A percentile compares a stretch with the other conserved stretches of the same genome.
Evolutionary conservation across 805 yeast genomes (phyloP).

Genomic region (Candida nanaspora): DNA sequence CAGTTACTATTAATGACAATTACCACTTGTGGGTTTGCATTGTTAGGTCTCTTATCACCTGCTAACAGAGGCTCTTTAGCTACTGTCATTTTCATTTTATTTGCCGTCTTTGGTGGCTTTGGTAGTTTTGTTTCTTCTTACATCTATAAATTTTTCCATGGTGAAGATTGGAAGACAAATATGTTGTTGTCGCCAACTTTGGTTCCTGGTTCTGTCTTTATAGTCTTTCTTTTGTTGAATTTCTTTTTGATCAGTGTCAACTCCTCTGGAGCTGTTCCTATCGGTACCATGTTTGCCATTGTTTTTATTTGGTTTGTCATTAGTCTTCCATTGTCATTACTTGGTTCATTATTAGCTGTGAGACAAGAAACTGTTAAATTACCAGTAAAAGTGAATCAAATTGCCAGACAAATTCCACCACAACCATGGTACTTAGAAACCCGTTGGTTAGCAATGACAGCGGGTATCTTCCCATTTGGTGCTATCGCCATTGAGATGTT

Average conservation of each 20-base stretch:
- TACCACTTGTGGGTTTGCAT: constrained; percentile 71
- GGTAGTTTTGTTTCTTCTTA: constrained; percentile 87
- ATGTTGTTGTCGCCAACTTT: constrained; percentile 74
- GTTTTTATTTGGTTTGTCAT: constrained; percentile 78
- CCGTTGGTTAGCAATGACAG: constrained; percentile 57
- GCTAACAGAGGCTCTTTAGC: constrained; percentile 91
- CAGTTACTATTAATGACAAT: constrained; percentile 76
- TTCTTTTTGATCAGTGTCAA: constrained; percentile 69
- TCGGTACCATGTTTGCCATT: constrained; percentile 80
- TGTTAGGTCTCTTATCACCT: constrained; percentile 85
- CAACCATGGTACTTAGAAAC: constrained; percentile 81
- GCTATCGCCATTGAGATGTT: constrained; percentile 93
- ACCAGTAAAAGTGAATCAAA: constrained; percentile 91
- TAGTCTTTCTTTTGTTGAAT: constrained; percentile 61
- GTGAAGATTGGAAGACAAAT: constrained; percentile 85
- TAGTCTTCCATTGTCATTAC: constrained; percentile 75
- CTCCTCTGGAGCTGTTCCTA: constrained; percentile 93
- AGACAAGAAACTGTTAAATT: constrained; percentile 35
- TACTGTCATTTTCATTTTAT: constrained; percentile 81
- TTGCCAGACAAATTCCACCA: constrained; percentile 90
- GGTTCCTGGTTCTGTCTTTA: constrained; percentile 76
- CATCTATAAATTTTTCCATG: constrained; percentile 83
- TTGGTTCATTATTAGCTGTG: constrained; percentile 76
- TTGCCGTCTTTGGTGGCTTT: constrained; percentile 70
- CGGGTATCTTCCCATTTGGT: constrained; percentile 93